Conservation (phyloP, 2,329 filamentous ascomycete genomes). For the Colletotrichum australisinense region DNA sequence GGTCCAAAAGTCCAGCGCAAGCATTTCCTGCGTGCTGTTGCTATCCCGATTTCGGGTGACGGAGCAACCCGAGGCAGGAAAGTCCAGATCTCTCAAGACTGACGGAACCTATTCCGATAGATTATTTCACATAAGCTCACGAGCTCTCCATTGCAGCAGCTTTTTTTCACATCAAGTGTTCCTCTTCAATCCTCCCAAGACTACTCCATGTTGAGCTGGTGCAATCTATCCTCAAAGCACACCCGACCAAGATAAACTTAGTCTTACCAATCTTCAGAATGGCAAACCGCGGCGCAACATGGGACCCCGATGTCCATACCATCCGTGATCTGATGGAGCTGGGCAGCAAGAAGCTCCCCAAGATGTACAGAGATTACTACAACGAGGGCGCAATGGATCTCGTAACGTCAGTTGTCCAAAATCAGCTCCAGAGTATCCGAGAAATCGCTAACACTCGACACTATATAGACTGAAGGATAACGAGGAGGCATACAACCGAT, state of each 20-base stretch:
- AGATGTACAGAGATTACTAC: slow-evolving; percentile 62
- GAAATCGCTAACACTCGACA: slow-evolving; percentile 33
- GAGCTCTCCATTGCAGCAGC: background rate
- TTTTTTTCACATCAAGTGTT: background rate
- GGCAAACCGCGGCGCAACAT: slow-evolving; percentile 33
- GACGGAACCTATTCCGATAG: background rate
- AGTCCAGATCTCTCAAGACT: background rate
- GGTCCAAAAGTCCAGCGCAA: no score
- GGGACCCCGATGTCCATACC: slow-evolving; percentile 27
- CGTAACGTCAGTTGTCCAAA: slow-evolving; percentile 49
- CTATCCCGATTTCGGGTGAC: background rate
- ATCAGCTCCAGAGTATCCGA: background rate
- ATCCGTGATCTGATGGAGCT: slow-evolving; percentile 51
- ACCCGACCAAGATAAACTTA: no score
- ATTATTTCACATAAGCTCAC: background rate
- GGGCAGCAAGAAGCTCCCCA: slow-evolving; percentile 51
- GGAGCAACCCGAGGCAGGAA: background rate
- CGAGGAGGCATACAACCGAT: slow-evolving; percentile 61
- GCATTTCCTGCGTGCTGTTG: no score
- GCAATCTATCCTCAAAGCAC: background rate
- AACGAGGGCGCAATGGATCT: slow-evolving; percentile 68
- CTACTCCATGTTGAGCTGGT: background rate
- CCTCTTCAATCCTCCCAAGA: no score
- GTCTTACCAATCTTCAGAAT: background rate
- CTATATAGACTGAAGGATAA: slow-evolving; percentile 58